A percentile compares a stretch with the other conserved stretches of the same genome.
Evolutionary conservation across 1,284 basidiomycete genomes (phyloP).

Genomic region (Cryptococcus sp.): DNA sequence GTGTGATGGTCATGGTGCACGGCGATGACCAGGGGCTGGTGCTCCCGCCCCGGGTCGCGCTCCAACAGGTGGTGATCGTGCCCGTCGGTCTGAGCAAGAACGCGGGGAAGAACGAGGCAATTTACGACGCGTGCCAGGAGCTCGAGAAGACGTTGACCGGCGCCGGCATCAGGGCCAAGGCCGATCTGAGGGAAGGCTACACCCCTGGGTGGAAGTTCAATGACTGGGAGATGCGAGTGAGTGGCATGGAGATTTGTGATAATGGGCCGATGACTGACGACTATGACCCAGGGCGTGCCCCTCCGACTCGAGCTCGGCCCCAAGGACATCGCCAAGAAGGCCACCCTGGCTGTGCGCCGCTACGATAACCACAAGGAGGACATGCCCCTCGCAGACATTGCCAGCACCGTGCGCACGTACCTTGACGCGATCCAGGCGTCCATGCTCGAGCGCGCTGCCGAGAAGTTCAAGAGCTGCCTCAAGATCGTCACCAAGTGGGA

Average conservation of each 20-base stretch:
- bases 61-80: constrained; percentile 84
- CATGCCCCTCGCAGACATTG: constrained; percentile 65
- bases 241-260: not conserved
- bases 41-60: constrained; percentile 91
- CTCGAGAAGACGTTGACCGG: constrained; percentile 68
- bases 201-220: constrained; percentile 99
- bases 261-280: not conserved
- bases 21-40: constrained; percentile 97
- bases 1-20: constrained; percentile 99
- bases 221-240: constrained; percentile 95
- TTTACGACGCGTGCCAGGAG: constrained; percentile 74
- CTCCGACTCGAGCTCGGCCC: constrained; percentile 96
- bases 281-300: constrained; percentile 72
- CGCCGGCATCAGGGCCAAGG: constrained; percentile 76
- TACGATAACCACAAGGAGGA: constrained; percentile 78
- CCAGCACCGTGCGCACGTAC: constrained; percentile 59
- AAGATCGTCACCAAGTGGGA: constrained; percentile 81
- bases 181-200: constrained; percentile 90
- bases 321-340: constrained; percentile 78
- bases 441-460: constrained; percentile 79
- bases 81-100: constrained; percentile 79
- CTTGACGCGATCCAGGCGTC: constrained; percentile 84
- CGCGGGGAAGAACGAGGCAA: constrained; percentile 58
- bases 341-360: constrained; percentile 81
- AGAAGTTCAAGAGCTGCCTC: constrained; percentile 69